Conservation (phyloP, 352 stramenopile species). For the Pythium rishiriense region DNA sequence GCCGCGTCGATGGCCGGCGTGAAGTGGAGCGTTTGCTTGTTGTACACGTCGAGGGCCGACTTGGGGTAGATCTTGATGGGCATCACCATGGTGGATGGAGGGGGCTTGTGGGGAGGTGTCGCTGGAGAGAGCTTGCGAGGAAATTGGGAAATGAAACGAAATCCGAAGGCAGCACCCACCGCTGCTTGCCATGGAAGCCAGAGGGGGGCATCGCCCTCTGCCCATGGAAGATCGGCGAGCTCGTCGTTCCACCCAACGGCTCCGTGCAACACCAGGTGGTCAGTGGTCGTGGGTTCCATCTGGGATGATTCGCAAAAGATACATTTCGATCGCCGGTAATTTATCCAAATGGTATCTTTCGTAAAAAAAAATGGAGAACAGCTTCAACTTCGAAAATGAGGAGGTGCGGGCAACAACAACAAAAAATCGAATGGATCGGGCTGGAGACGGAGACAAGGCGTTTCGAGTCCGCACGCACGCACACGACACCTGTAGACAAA, state of each 20-base stretch:
- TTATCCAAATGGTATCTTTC: conserved; percentile 15
- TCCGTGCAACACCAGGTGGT: conserved; percentile 2
- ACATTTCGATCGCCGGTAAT: conserved; percentile 12
- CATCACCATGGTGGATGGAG: conserved; percentile 37
- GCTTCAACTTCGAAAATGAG: conserved; percentile 12
- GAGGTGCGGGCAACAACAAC: neutral
- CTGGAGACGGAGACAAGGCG: neutral
- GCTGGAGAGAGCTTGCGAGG: conserved; percentile 20
- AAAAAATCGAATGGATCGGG: neutral
- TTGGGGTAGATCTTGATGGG: conserved; percentile 61
- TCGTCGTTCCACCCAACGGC: conserved; percentile 1
- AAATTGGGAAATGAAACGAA: conserved; percentile 40
- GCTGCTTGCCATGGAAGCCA: neutral
- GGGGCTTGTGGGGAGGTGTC: neutral
- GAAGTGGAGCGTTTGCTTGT: conserved; percentile 51
- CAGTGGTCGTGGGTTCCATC: conserved; percentile 12
- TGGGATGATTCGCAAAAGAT: conserved; percentile 18
- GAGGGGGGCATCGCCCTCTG: neutral
- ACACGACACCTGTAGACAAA: conserved; percentile 5
- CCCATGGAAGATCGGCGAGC: neutral
- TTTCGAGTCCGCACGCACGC: conserved; percentile 3
- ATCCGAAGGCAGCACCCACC: neutral
- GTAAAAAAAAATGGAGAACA: neutral
- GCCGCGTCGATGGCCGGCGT: conserved; percentile 43
- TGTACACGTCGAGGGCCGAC: conserved; percentile 64